Base-by-base conservation (phyloP, 2,329 filamentous ascomycete species). In the Xenoacremonium recifei region DNA sequence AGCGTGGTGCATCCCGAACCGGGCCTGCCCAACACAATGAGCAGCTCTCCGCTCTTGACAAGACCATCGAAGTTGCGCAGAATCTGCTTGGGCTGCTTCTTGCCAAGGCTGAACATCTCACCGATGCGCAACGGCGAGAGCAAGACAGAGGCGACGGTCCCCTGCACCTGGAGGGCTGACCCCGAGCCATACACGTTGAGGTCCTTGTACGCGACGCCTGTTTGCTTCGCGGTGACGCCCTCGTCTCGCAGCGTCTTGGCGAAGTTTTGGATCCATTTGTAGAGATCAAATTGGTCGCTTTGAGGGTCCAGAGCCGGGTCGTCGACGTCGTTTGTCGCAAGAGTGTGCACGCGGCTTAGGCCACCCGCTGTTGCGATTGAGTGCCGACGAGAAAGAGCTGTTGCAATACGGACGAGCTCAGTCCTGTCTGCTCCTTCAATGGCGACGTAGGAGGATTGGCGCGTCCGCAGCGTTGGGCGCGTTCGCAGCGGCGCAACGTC, bases 1-100 rank as follows among this genome's bases (percentile, higher is more conserved):
- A 85, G 64, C 0, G 82, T 86, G 37, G 73, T 79, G 61, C 82
- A 86, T 5, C 83, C 82, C 4, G 76, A 80, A 0, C 77, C 77
- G 1, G 85, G 84, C 19, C 82, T 73, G 3, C 85, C 84, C 0
- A 89, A 72, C 1, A 88, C 84, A 2, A 87, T 75, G 16, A 87
- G 62, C 60, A 88, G 77, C 68, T 89, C 83, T 4, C 84, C 84
- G 37, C 71, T 74, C 43, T 75, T 70, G 12, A 88, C 61, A 3
- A 86, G 49, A 4, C 85, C 85, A 51, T 87, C 77, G 45, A 88
- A 85, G 41, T 74, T 66, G 21, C 73, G 70, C 15, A 88, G 65
- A 47, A 87, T 87, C 23, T 80, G 74, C 49, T 81, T 84, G 11
- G 65, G 68, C 21, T 67, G 53, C 45, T 71, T 68, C 34, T 65